A percentile compares a stretch with the other conserved stretches of the same genome.
Evolutionary conservation across 257 asterid species (phyloP).

Genomic region (Capsicum rhomboideum): DNA sequence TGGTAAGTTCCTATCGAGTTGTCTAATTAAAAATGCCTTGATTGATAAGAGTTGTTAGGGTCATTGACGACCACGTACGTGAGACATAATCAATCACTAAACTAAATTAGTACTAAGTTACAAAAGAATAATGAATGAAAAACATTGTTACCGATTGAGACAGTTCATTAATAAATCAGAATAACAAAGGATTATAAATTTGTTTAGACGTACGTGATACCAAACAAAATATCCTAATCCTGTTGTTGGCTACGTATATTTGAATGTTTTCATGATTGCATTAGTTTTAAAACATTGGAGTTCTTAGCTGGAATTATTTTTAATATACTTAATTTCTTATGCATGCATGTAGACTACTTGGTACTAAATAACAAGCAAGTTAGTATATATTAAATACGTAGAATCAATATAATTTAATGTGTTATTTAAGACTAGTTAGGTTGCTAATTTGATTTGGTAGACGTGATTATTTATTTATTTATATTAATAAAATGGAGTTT

Average conservation of each 20-base stretch:
- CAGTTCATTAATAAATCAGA: background rate
- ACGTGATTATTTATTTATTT: too few species aligned
- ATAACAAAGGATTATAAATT: background rate
- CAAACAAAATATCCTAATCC: slow-evolving; percentile 14
- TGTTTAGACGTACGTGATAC: background rate
- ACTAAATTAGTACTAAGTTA: background rate
- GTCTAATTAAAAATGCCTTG: background rate
- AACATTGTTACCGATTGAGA: background rate
- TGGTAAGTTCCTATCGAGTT: background rate
- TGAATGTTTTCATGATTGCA: background rate
- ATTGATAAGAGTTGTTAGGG: background rate
- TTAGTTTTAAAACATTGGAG: background rate
- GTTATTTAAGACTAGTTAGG: background rate
- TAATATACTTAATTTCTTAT: background rate
- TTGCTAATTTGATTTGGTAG: too few species aligned
- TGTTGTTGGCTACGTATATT: slow-evolving; percentile 7
- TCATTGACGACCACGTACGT: background rate
- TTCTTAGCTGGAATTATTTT: background rate
- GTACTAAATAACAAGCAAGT: background rate
- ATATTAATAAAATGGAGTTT: too few species aligned
- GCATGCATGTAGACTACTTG: background rate
- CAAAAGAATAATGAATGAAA: background rate
- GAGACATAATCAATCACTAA: slow-evolving; percentile 8
- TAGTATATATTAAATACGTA: background rate
- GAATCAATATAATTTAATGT: background rate